phyloP scores from a whole-genome alignment of 768 basidiomycete genomes.

The Lentinula sp. region DNA sequence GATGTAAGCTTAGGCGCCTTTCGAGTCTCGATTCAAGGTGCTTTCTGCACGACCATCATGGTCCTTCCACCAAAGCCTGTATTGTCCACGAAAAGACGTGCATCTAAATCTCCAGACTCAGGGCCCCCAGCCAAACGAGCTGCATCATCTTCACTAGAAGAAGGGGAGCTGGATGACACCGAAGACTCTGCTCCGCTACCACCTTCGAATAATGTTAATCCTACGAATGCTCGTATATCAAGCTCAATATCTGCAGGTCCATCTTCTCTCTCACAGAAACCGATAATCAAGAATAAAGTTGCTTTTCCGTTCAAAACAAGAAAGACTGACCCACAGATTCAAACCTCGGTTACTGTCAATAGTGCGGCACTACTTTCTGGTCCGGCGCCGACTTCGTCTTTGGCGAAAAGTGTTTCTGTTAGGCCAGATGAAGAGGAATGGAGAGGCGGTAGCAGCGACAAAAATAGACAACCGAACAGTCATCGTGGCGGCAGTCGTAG shows the following conservation, averaged over 20 bases:
- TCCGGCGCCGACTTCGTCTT: neutral
- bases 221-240: constrained; percentile 8
- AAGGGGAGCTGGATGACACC: constrained; percentile 73
- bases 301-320: constrained; percentile 74
- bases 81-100: constrained; percentile 46
- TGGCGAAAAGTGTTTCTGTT: constrained; percentile 22
- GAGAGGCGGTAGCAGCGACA: constrained; percentile 24
- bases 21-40: neutral
- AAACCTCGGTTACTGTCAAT: neutral
- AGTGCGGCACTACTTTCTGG: constrained; percentile 3
- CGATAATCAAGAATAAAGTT: constrained; percentile 43
- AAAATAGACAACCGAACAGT: constrained; percentile 22
- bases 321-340: constrained; percentile 22
- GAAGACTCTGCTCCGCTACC: constrained; percentile 12
- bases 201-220: constrained; percentile 12
- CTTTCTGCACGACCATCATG: neutral
- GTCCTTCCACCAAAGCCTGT: neutral
- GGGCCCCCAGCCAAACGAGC: constrained; percentile 49
- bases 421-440: constrained; percentile 38
- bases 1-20: neutral
- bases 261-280: constrained; percentile 18
- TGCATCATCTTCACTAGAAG: constrained; percentile 68
- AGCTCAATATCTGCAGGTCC: neutral
- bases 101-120: constrained; percentile 45
- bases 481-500: neutral